Evolutionary conservation across 768 basidiomycete species (phyloP).

Genomic region (Phlegmacium glaucopus): DNA sequence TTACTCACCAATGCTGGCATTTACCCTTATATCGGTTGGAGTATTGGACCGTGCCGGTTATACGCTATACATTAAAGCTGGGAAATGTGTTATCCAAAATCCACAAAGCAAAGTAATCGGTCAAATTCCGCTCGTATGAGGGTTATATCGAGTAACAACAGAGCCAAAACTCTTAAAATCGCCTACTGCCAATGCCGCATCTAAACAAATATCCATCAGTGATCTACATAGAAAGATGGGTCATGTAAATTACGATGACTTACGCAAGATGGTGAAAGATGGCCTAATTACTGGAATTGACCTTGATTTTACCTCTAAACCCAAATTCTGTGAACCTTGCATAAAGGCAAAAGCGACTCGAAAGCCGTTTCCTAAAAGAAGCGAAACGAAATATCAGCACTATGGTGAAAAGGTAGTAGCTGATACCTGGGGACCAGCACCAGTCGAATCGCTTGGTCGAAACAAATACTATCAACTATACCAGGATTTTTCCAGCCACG

Average conservation of each 20-base stretch:
- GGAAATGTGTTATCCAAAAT: slow-evolving; percentile 4
- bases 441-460: slow-evolving; percentile 18
- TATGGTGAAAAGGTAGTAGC: background rate
- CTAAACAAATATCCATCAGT: background rate
- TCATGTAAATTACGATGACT: background rate
- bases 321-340: background rate
- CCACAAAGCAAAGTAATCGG: slow-evolving; percentile 17
- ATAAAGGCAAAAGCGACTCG: background rate
- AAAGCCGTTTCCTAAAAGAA: background rate
- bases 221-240: background rate
- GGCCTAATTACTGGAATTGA: background rate
- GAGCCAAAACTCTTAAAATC: background rate
- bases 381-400: background rate
- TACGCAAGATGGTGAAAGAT: background rate
- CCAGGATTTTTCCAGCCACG: slow-evolving; percentile 27
- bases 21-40: slow-evolving; percentile 26
- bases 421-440: slow-evolving; percentile 20
- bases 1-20: slow-evolving; percentile 21
- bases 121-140: slow-evolving; percentile 17
- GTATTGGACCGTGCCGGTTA: slow-evolving; percentile 15
- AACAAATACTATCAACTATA: slow-evolving; percentile 29
- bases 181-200: background rate
- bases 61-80: slow-evolving; percentile 9
- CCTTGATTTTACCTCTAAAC: background rate
- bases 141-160: slow-evolving; percentile 23